Percentiles rank a stretch among this genome's conserved stretches.
Conservation (phyloP, 169 alveolate genomes). For the Theileria equi region DNA sequence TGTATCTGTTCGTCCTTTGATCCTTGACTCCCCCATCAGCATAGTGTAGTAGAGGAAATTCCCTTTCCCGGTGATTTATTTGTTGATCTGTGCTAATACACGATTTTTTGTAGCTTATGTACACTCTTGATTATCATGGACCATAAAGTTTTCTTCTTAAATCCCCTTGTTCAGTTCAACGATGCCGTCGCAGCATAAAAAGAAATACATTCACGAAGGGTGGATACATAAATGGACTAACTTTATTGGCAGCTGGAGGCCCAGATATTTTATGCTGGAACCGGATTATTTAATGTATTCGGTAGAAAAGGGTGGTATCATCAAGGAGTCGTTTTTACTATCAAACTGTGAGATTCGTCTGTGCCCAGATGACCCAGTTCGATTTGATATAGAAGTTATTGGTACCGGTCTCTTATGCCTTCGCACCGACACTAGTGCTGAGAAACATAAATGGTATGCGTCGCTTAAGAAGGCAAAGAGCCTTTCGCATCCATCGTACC, state of each 20-base stretch:
- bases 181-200: slow-evolving; percentile 52
- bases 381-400: slow-evolving; percentile 72
- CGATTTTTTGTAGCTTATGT: too few species aligned
- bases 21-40: too few species aligned
- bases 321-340: slow-evolving; percentile 71
- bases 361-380: slow-evolving; percentile 76
- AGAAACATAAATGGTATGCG: slow-evolving; percentile 75
- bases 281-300: slow-evolving; percentile 76
- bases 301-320: slow-evolving; percentile 70
- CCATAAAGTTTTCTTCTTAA: too few species aligned
- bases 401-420: slow-evolving; percentile 73
- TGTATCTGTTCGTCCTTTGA: too few species aligned
- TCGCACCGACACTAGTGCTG: slow-evolving; percentile 71
- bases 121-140: too few species aligned
- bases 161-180: slow-evolving; percentile 3
- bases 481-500: slow-evolving; percentile 45
- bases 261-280: slow-evolving; percentile 77
- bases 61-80: too few species aligned
- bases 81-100: too few species aligned
- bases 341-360: slow-evolving; percentile 72
- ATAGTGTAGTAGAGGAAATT: too few species aligned
- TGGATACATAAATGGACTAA: slow-evolving; percentile 86
- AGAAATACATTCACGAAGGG: slow-evolving; percentile 77
- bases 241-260: slow-evolving; percentile 82
- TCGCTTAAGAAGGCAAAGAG: slow-evolving; percentile 74